Evolutionary conservation across 768 basidiomycete species (phyloP), one percentile per base, ranked within the genome.

Genomic region (Pleurotus eryngii): DNA sequence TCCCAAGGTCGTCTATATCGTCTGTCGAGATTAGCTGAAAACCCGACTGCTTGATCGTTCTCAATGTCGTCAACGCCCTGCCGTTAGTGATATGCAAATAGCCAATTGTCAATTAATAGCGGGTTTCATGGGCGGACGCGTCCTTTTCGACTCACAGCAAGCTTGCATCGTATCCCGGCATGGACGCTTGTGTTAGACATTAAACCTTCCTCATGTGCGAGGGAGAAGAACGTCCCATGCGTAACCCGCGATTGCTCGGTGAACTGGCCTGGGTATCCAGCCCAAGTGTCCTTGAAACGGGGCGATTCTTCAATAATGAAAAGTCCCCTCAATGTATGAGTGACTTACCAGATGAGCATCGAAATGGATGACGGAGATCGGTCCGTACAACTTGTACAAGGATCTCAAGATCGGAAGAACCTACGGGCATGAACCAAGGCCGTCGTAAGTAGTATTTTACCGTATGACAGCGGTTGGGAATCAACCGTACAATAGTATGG

Each of bases 151-250:
- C 75, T 45, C 58, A 71, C 71, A 37, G 48, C 70, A 45, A 95
- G 74, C 64, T 90, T 90, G 71, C 89, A 90, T 45, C 92, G 77
- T 59, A 95, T 88, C 3, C 94, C 92, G 7, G 87, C 94, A 66
- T 95, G 94, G 24, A 95, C 83, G 59, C 89, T 92, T 17, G 81
- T 80, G 63, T 90, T 86, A 26, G 83, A 76, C 58, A 95, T 80
- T 40, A 93, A 76, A 1, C 89, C 89, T 67, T 93, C 90, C 63
- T 90, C 80, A 22, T 80, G 78, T 0, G 94, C 94, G 38, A 89
- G 68, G 69, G 84, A 82, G 74, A 95, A 95, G 75, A 92, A 95
- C 1, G 88, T 89, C 55, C 92, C 93, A 63, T 95, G 93, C 0
- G 85, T 94, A 40, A 92, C 75, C 58, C 76, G 84, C 48, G 83